Evolutionary conservation across 345 rosid genomes (phyloP).

Genomic region (Eutrema japonicum): DNA sequence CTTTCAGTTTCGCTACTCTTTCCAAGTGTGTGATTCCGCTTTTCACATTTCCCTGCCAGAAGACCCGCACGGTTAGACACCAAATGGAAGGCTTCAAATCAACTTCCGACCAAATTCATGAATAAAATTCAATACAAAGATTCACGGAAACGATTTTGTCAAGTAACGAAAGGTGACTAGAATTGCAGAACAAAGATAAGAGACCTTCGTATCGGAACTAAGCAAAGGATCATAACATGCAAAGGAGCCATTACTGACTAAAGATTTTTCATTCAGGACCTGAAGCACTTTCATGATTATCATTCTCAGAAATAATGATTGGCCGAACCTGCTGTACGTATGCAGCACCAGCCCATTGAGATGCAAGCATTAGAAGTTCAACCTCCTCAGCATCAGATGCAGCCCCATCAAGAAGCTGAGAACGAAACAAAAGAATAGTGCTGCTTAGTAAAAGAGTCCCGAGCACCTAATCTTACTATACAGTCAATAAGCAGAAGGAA

Average conservation of each 20-base stretch:
- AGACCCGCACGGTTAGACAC: not conserved
- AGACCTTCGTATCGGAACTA: not conserved
- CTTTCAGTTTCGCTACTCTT: constrained; percentile 66
- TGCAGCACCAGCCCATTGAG: constrained; percentile 85
- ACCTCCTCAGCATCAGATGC: constrained; percentile 56
- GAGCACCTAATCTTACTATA: not conserved
- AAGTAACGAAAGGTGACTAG: not conserved
- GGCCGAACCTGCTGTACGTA: constrained; percentile 63
- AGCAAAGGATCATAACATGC: not conserved
- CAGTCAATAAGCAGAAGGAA: constrained; percentile 19
- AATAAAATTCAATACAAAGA: not conserved
- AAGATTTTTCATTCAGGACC: not conserved
- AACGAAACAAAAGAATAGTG: constrained; percentile 10
- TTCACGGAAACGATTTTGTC: not conserved
- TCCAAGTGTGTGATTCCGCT: constrained; percentile 74
- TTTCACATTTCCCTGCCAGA: constrained; percentile 60
- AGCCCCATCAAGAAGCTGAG: constrained; percentile 59
- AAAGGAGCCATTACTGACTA: not conserved
- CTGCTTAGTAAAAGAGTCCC: constrained; percentile 23
- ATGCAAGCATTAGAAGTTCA: constrained; percentile 71
- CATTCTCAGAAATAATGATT: not conserved
- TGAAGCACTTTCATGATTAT: constrained; percentile 4
- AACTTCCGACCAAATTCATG: not conserved
- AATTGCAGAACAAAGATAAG: not conserved
- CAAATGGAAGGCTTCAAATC: not conserved